Evolutionary conservation across 768 basidiomycete species (phyloP).

Genomic region (Russula griseocarnosa): DNA sequence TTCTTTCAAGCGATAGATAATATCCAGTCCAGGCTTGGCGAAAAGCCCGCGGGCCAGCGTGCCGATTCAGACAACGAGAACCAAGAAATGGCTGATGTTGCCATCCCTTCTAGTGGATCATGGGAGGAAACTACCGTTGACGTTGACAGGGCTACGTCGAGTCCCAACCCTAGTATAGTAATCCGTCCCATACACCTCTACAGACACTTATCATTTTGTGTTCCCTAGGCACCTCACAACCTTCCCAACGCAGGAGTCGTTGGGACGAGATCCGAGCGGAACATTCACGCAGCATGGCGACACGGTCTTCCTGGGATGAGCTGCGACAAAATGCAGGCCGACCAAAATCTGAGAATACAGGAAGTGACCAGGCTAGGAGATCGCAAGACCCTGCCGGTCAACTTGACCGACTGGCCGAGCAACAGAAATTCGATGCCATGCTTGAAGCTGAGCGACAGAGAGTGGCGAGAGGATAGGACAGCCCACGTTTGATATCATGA

Average conservation of each 20-base stretch:
- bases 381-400: conserved; percentile 29
- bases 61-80: background rate
- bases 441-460: conserved; percentile 53
- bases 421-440: conserved; percentile 56
- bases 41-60: conserved; percentile 22
- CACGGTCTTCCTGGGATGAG: conserved; percentile 61
- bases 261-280: conserved; percentile 68
- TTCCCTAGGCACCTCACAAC: conserved; percentile 1
- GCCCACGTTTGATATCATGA: background rate
- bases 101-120: background rate
- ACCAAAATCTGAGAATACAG: conserved; percentile 16
- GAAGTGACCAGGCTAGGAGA: conserved; percentile 41
- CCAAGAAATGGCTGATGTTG: background rate
- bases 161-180: background rate
- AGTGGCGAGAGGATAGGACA: conserved; percentile 21
- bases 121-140: background rate
- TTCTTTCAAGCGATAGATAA: conserved; percentile 36
- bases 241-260: conserved; percentile 35
- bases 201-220: background rate
- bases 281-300: conserved; percentile 42
- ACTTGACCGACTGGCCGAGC: conserved; percentile 44
- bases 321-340: conserved; percentile 48
- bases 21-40: conserved; percentile 32
- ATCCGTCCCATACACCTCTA: background rate
- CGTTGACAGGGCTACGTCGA: background rate